Conservation (phyloP, 768 basidiomycete genomes). For the Boletus barrowsii region DNA sequence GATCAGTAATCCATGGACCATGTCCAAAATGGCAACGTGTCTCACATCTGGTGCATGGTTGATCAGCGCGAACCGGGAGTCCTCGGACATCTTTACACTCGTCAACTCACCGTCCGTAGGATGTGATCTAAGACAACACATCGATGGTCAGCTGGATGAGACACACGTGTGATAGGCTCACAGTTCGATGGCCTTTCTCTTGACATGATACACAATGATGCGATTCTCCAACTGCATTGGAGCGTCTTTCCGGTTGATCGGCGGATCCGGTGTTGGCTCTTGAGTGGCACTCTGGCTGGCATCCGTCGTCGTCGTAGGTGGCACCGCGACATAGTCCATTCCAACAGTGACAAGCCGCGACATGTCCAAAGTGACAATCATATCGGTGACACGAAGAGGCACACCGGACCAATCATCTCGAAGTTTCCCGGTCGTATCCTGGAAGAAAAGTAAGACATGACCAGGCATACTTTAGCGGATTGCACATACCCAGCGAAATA, state of each 20-base stretch:
- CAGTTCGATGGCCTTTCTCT: constrained; percentile 64
- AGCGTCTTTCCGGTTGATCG: constrained; percentile 31
- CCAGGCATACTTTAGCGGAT: not conserved
- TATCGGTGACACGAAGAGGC: constrained; percentile 80
- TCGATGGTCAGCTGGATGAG: constrained; percentile 5
- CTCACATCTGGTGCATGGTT: constrained; percentile 86
- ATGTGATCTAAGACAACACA: constrained; percentile 46
- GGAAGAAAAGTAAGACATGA: constrained; percentile 13
- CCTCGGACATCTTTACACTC: constrained; percentile 80
- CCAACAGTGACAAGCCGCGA: constrained; percentile 83
- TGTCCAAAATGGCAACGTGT: constrained; percentile 2
- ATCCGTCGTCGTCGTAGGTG: constrained; percentile 11
- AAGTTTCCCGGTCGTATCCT: constrained; percentile 76
- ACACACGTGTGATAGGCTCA: constrained; percentile 38
- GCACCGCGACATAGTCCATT: constrained; percentile 43
- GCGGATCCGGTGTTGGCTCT: constrained; percentile 34
- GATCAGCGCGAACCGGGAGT: constrained; percentile 84
- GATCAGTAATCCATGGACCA: constrained; percentile 8
- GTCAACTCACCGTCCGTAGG: constrained; percentile 78
- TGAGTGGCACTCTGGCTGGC: constrained; percentile 30
- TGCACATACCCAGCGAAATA: constrained; percentile 73
- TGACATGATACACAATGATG: constrained; percentile 75
- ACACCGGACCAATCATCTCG: constrained; percentile 66
- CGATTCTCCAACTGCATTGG: constrained; percentile 46
- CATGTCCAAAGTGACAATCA: constrained; percentile 83